Percentiles rank a stretch among this genome's conserved stretches.
Evolutionary conservation across 345 rosid genomes (phyloP).

Genomic region (Lepidium africanum): DNA sequence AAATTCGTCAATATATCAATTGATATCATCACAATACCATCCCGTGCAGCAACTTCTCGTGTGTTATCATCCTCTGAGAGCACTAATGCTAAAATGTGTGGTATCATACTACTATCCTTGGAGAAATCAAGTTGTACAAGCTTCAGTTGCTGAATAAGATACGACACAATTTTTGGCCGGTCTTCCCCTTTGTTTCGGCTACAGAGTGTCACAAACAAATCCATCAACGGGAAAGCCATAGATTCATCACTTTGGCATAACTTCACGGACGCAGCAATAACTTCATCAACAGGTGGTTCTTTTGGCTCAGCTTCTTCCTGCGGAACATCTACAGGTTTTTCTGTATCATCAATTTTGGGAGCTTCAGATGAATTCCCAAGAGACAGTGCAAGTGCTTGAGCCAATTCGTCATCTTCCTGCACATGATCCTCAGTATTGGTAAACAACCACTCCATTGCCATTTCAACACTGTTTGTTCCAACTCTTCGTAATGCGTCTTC

Average conservation of each 20-base stretch:
- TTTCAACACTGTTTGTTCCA: conserved; percentile 92
- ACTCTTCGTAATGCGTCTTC: conserved; percentile 88
- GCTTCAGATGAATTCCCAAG: conserved; percentile 90
- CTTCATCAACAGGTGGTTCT: conserved; percentile 83
- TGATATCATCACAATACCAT: conserved; percentile 56
- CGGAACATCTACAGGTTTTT: conserved; percentile 52
- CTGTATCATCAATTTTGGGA: conserved; percentile 58
- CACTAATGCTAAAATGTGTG: conserved; percentile 77
- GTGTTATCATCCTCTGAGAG: conserved; percentile 76
- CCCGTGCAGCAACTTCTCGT: conserved; percentile 71
- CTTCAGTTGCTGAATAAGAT: conserved; percentile 86
- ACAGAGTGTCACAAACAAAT: conserved; percentile 84
- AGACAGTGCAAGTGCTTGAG: conserved; percentile 90
- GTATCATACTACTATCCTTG: conserved; percentile 62
- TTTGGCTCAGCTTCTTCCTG: conserved; percentile 44
- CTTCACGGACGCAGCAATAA: conserved; percentile 73
- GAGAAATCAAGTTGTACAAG: conserved; percentile 62
- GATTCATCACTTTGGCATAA: conserved; percentile 68
- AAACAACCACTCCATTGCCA: conserved; percentile 96
- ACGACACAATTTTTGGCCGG: conserved; percentile 58
- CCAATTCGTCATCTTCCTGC: conserved; percentile 97
- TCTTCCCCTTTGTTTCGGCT: conserved; percentile 88
- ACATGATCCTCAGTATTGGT: conserved; percentile 85
- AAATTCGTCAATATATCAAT: conserved; percentile 60
- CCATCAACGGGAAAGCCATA: conserved; percentile 72